Evolutionary conservation across 2,329 filamentous ascomycete species (phyloP).

Genomic region (Juglanconis oblonga): DNA sequence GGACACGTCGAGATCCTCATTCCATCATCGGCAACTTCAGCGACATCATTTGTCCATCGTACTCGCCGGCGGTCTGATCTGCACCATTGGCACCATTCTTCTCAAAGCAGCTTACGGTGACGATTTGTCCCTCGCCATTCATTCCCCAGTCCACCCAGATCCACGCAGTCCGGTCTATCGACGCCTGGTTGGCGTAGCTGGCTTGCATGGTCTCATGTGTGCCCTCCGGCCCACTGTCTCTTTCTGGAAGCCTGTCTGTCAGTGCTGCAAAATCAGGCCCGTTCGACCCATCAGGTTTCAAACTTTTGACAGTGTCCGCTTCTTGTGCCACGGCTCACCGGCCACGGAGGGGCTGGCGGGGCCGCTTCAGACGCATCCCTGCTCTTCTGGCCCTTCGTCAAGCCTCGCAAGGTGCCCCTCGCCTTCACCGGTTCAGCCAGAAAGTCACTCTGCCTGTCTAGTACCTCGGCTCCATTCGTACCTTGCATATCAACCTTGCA

Average conservation of each 20-base stretch:
- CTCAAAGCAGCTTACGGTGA: not conserved
- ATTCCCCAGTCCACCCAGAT: not conserved
- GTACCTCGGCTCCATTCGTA: conserved; percentile 10
- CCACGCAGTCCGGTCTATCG: too few relatives aligned
- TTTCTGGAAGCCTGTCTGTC: conserved; percentile 17
- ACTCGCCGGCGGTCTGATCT: not conserved
- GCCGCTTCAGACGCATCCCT: conserved; percentile 2
- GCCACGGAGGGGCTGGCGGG: conserved; percentile 10
- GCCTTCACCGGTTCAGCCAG: conserved; percentile 15
- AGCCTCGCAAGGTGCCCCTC: conserved; percentile 1
- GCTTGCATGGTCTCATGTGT: conserved; percentile 16
- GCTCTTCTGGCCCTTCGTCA: not conserved
- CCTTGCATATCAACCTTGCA: conserved; percentile 7
- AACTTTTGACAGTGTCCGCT: not conserved
- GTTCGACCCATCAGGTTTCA: conserved; percentile 13
- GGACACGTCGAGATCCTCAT: too few relatives aligned
- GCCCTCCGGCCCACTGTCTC: conserved; percentile 15
- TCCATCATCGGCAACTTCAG: too few relatives aligned
- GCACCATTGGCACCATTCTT: not conserved
- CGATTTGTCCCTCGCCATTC: not conserved
- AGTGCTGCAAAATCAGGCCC: conserved; percentile 9
- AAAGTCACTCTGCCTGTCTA: conserved; percentile 5
- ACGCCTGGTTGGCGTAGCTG: conserved; percentile 11
- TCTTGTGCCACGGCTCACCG: not conserved
- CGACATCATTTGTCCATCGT: too few relatives aligned